These are phyloP conservation scores for Scheffersomyces illinoinensis DNA, from an alignment of 1,139 yeast genomes.

Conservation along the genomic window DNA sequence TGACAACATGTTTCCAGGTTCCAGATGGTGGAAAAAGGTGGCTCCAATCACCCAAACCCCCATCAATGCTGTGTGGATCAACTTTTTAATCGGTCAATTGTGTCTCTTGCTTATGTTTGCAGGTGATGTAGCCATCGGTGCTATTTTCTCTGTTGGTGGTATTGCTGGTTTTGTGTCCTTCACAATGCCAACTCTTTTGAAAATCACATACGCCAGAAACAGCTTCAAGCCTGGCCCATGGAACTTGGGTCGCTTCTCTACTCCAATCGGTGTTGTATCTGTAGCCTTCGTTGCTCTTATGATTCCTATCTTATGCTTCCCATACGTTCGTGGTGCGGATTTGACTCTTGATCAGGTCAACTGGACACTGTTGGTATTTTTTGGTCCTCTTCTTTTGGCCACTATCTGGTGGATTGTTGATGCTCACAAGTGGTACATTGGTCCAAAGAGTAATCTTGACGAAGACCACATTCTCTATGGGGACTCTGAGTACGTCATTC, in stretches of 20 bases:
- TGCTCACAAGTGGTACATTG: constrained; percentile 66
- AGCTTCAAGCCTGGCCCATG: constrained; percentile 69
- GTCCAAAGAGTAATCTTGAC: constrained; percentile 65
- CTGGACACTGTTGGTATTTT: constrained; percentile 70
- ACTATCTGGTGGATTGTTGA: constrained; percentile 53
- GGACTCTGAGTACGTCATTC: constrained; percentile 5
- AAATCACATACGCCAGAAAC: constrained; percentile 55
- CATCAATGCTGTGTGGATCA: constrained; percentile 68
- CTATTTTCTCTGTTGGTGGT: constrained; percentile 77
- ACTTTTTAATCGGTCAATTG: constrained; percentile 57
- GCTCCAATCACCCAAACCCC: constrained; percentile 63
- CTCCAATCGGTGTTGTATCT: constrained; percentile 46
- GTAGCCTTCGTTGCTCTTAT: constrained; percentile 54
- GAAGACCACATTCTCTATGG: constrained; percentile 24
- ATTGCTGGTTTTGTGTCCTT: constrained; percentile 72
- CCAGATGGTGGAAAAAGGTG: constrained; percentile 55
- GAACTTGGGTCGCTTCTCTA: constrained; percentile 59
- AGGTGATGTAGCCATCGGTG: constrained; percentile 69
- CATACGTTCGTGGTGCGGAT: constrained; percentile 51
- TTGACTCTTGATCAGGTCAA: constrained; percentile 56
- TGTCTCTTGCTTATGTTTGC: constrained; percentile 63
- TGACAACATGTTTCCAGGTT: constrained; percentile 68
- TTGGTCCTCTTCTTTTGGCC: constrained; percentile 61
- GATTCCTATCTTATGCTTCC: constrained; percentile 71
- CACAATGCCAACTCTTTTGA: constrained; percentile 64